A percentile compares a stretch with the other conserved stretches of the same genome.
These are phyloP conservation scores for Tausonia pullulans DNA, from an alignment of 1,284 basidiomycete species.

Conservation along the genomic window DNA sequence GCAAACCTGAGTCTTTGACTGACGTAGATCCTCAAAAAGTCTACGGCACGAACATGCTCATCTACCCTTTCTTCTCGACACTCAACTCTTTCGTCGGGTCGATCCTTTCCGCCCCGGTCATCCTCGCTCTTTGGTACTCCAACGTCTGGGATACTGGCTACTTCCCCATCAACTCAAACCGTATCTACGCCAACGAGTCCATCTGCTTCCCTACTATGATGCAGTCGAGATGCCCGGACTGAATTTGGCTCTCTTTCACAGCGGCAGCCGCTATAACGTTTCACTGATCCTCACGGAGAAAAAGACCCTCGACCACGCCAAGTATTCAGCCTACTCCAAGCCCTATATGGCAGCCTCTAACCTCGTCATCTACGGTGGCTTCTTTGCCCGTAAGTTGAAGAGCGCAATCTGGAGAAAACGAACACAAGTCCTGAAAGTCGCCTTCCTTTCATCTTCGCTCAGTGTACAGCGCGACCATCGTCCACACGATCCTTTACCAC, in stretches of 20 bases:
- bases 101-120: constrained; percentile 18
- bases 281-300: constrained; percentile 26
- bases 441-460: constrained; percentile 60
- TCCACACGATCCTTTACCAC: constrained; percentile 36
- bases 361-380: constrained; percentile 26
- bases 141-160: constrained; percentile 24
- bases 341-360: constrained; percentile 29
- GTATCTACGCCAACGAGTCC: constrained; percentile 8
- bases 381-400: constrained; percentile 29
- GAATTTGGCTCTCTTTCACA: constrained; percentile 5
- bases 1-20: too few species aligned
- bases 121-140: constrained; percentile 20
- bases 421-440: constrained; percentile 35
- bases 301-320: constrained; percentile 54
- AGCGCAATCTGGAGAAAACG: background rate
- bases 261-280: constrained; percentile 29
- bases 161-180: constrained; percentile 27
- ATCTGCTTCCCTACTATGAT: background rate
- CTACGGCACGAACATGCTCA: constrained; percentile 52
- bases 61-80: constrained; percentile 25
- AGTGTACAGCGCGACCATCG: constrained; percentile 41
- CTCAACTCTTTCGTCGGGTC: constrained; percentile 25
- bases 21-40: constrained; percentile 40
- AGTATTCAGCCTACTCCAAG: constrained; percentile 53
- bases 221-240: background rate